Base-by-base conservation (phyloP, 495 filamentous ascomycete genomes). In the Penicillium odoratum region DNA sequence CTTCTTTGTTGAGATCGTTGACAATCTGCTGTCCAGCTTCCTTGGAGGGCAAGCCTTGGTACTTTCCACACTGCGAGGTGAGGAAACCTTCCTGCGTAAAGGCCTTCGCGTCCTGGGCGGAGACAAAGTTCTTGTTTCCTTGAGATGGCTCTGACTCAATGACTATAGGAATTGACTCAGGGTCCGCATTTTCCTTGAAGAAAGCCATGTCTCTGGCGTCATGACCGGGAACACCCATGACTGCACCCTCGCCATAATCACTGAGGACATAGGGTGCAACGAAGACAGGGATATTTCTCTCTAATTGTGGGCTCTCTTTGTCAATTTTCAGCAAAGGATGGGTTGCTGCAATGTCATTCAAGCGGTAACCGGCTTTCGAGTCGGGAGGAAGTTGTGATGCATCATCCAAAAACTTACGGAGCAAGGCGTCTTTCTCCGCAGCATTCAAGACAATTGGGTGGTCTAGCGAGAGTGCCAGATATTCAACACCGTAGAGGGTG, bases 191-290 rank as follows among this genome's bases (percentile, higher is more conserved):
- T 43, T 85, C 76, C 55, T 80, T 85, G 87, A 90, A 96, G 64
- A 96, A 96, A 5, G 80, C 78, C 69, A 88, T 76, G 61, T 96
- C 92, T 36, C 89, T 81, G 0, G 75, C 66, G 67, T 96, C 92
- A 58, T 96, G 91, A 3, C 86, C 92, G 0, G 92, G 92, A 25
- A 96, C 92, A 40, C 91, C 92, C 92, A 96, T 96, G 6, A 96
- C 88, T 5, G 91, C 91, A 2, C 91, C 90, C 52, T 88, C 86
- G n/a, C 90, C 92, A 60, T 94, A 95, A 55, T 92, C 89, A 30
- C 87, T 86, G 5, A 93, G 75, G n/a, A 96, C 92, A 59, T 96
- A 96, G 0, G 90, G 87, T 5, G 92, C 88, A 9, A 86, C 87
- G 63, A 88, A 96, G 9, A 96, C 78, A 3, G 92, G 90, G 8